Conservation (phyloP, 768 basidiomycete species). For the Pleurotus salmoneostramineus region DNA sequence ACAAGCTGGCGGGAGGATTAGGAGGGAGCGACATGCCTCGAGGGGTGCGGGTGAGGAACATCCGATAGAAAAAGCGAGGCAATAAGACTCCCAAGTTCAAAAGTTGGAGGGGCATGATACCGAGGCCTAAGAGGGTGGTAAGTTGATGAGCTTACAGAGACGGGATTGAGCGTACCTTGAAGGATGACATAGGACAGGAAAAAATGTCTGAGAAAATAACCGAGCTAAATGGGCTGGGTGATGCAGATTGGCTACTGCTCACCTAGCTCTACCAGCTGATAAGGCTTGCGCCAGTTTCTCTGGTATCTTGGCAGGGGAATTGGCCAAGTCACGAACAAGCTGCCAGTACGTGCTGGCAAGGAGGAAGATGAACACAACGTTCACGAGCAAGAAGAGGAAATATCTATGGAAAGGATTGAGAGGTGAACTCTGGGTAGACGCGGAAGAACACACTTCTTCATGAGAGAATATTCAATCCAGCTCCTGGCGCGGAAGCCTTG, state of each 20-base stretch:
- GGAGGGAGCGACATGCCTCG: slow-evolving; percentile 52
- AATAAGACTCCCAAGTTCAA: slow-evolving; percentile 89
- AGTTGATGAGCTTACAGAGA: background rate
- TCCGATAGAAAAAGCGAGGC: slow-evolving; percentile 67
- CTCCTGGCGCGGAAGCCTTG: slow-evolving; percentile 90
- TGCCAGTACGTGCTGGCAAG: slow-evolving; percentile 91
- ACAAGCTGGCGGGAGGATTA: background rate
- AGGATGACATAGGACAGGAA: slow-evolving; percentile 83
- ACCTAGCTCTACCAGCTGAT: slow-evolving; percentile 73
- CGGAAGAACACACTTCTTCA: slow-evolving; percentile 71
- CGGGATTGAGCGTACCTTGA: slow-evolving; percentile 47
- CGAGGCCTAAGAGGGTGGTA: slow-evolving; percentile 51
- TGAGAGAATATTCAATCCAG: slow-evolving; percentile 88
- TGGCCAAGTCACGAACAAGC: slow-evolving; percentile 85
- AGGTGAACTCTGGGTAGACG: background rate
- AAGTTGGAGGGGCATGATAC: slow-evolving; percentile 93
- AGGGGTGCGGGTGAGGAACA: slow-evolving; percentile 85
- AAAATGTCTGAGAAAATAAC: slow-evolving; percentile 52
- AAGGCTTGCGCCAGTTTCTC: slow-evolving; percentile 87
- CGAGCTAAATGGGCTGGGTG: background rate
- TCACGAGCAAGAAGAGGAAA: slow-evolving; percentile 87
- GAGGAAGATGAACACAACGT: slow-evolving; percentile 93
- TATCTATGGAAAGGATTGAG: slow-evolving; percentile 51
- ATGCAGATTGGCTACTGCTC: slow-evolving; percentile 14
- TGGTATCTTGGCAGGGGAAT: slow-evolving; percentile 91